Evolutionary conservation across 1,284 basidiomycete species (phyloP).

Genomic region (Sanghuangporus weigelae): DNA sequence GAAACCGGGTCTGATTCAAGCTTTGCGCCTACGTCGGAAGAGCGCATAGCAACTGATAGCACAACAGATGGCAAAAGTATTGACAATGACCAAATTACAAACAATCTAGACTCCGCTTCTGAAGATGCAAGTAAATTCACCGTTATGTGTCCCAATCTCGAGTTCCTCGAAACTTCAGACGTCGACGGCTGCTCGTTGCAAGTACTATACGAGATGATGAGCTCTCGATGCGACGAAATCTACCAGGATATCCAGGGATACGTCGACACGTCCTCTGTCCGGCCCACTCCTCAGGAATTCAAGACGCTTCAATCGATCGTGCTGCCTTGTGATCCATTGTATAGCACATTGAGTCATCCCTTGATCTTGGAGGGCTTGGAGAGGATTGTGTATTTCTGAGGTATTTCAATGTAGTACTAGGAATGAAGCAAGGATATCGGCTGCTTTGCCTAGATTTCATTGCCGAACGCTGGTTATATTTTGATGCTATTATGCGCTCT

Average conservation of each 20-base stretch:
- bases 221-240: neutral
- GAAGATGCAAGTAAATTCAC: neutral
- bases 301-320: slow-evolving; percentile 5
- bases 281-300: neutral
- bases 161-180: neutral
- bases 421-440: no score
- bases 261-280: neutral
- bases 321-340: neutral
- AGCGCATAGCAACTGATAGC: neutral
- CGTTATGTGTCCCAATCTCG: slow-evolving; percentile 3
- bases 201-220: neutral
- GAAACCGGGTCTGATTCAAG: neutral
- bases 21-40: neutral
- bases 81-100: neutral
- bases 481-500: no score
- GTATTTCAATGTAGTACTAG: neutral
- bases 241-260: neutral
- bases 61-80: neutral
- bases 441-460: no score
- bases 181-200: slow-evolving; percentile 1
- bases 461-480: no score
- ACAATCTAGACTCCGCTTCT: neutral
- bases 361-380: neutral
- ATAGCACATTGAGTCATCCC: slow-evolving; percentile 2
- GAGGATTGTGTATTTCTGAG: neutral